Conservation (phyloP, 805 yeast genomes). For the Candida anglica region DNA sequence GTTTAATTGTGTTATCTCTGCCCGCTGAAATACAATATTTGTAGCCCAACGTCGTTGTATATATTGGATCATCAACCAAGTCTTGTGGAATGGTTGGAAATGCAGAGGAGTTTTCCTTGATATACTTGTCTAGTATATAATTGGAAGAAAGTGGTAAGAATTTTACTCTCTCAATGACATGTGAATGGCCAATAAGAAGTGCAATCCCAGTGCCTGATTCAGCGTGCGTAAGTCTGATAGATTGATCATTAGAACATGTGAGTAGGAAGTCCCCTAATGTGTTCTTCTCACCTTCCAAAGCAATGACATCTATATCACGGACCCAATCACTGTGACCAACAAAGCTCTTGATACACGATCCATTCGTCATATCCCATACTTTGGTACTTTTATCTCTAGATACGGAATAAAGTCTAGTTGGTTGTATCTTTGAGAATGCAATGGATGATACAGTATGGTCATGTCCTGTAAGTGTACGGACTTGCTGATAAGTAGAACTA, state of each 20-base stretch:
- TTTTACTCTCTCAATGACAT: conserved; percentile 72
- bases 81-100: conserved; percentile 31
- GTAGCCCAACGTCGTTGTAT: conserved; percentile 42
- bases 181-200: conserved; percentile 70
- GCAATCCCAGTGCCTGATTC: conserved; percentile 65
- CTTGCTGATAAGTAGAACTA: conserved; percentile 44
- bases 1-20: conserved; percentile 66
- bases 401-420: conserved; percentile 51
- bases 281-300: conserved; percentile 15
- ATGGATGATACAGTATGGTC: conserved; percentile 78
- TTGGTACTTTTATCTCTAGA: conserved; percentile 62
- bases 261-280: conserved; percentile 53
- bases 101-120: conserved; percentile 25
- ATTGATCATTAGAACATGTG: conserved; percentile 78
- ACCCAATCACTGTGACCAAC: conserved; percentile 91
- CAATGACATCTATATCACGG: conserved; percentile 50
- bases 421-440: conserved; percentile 44
- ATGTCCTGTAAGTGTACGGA: conserved; percentile 74
- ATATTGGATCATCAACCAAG: conserved; percentile 21
- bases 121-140: conserved; percentile 43
- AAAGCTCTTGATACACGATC: conserved; percentile 63
- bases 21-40: conserved; percentile 77
- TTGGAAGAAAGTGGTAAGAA: conserved; percentile 58
- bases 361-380: conserved; percentile 65
- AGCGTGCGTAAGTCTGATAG: conserved; percentile 63